Conservation (phyloP, 1,284 basidiomycete genomes). For the Quambalaria eucalypti region DNA sequence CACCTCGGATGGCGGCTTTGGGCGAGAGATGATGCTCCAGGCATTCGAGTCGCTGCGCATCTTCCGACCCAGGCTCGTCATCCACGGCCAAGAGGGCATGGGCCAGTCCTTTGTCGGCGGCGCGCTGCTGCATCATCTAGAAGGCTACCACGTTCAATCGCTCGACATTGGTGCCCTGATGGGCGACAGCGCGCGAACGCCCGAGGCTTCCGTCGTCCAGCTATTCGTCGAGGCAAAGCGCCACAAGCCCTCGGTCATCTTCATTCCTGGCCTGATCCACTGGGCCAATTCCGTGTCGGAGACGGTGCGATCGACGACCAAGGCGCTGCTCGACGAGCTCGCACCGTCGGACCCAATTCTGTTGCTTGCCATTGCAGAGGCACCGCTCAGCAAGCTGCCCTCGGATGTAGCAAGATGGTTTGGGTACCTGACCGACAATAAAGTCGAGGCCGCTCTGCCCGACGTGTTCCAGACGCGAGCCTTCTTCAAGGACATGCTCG, state of each 20-base stretch:
- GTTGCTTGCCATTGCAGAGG: slow-evolving; percentile 79
- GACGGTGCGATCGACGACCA: slow-evolving; percentile 71
- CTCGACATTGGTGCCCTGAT: slow-evolving; percentile 81
- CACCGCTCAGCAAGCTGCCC: slow-evolving; percentile 62
- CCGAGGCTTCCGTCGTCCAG: slow-evolving; percentile 86
- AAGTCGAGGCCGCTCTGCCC: slow-evolving; percentile 55
- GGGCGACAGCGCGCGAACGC: slow-evolving; percentile 77
- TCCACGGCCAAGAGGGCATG: slow-evolving; percentile 76
- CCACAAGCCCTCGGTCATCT: slow-evolving; percentile 89
- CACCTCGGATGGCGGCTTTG: slow-evolving; percentile 30
- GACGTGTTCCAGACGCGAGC: slow-evolving; percentile 52
- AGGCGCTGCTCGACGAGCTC: slow-evolving; percentile 80
- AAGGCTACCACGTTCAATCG: slow-evolving; percentile 90
- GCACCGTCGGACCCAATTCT: slow-evolving; percentile 84
- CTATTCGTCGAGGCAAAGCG: slow-evolving; percentile 96
- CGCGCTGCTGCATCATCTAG: slow-evolving; percentile 82
- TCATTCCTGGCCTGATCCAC: slow-evolving; percentile 76
- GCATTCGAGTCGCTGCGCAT: slow-evolving; percentile 85
- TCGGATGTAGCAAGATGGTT: slow-evolving; percentile 86
- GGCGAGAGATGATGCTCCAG: slow-evolving; percentile 48
- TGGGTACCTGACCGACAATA: slow-evolving; percentile 65
- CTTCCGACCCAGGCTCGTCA: slow-evolving; percentile 76
- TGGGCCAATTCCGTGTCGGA: slow-evolving; percentile 83
- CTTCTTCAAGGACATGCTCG: slow-evolving; percentile 62
- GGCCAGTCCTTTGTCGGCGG: slow-evolving; percentile 84